A percentile compares a stretch with the other conserved stretches of the same genome.
phyloP scores from a whole-genome alignment of 2,329 filamentous ascomycete species.

The Trichophyton simii region DNA sequence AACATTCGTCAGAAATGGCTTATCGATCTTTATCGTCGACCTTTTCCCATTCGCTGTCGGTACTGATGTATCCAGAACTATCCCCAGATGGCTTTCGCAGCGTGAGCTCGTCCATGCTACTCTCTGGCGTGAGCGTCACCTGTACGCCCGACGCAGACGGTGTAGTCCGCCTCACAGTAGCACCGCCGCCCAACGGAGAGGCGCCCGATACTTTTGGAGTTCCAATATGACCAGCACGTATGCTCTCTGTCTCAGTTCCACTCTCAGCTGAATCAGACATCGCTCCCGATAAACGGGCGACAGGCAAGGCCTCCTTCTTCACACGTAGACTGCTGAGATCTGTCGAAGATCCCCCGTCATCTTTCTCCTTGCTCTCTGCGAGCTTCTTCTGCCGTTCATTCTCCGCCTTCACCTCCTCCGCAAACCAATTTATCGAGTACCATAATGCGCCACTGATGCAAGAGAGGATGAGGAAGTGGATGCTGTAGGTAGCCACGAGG shows the following conservation, averaged over 20 bases:
- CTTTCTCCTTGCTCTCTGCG: constrained; percentile 33
- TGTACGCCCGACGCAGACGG: constrained; percentile 26
- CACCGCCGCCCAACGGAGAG: not conserved
- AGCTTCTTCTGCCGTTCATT: constrained; percentile 37
- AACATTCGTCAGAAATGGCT: not conserved
- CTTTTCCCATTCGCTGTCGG: constrained; percentile 97
- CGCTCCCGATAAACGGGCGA: constrained; percentile 17
- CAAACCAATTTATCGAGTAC: constrained; percentile 97
- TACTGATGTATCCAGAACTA: constrained; percentile 52
- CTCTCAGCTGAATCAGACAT: constrained; percentile 27
- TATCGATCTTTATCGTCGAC: constrained; percentile 57
- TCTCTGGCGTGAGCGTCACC: not conserved
- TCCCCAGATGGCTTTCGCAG: constrained; percentile 33
- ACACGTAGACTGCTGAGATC: constrained; percentile 6
- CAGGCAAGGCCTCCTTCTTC: constrained; percentile 12
- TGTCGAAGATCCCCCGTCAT: constrained; percentile 8
- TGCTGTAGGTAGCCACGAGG: constrained; percentile 67
- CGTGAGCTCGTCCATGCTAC: constrained; percentile 24
- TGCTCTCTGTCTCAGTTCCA: constrained; percentile 32
- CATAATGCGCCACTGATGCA: constrained; percentile 69
- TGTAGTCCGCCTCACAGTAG: constrained; percentile 24
- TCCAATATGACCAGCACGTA: constrained; percentile 15
- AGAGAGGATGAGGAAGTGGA: constrained; percentile 79
- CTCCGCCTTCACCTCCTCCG: constrained; percentile 43
- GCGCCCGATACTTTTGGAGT: not conserved